Evolutionary conservation across 1,139 yeast species (phyloP), one percentile per base, ranked within the genome.

Genomic region (Zhuliangozyma blackwelliae): DNA sequence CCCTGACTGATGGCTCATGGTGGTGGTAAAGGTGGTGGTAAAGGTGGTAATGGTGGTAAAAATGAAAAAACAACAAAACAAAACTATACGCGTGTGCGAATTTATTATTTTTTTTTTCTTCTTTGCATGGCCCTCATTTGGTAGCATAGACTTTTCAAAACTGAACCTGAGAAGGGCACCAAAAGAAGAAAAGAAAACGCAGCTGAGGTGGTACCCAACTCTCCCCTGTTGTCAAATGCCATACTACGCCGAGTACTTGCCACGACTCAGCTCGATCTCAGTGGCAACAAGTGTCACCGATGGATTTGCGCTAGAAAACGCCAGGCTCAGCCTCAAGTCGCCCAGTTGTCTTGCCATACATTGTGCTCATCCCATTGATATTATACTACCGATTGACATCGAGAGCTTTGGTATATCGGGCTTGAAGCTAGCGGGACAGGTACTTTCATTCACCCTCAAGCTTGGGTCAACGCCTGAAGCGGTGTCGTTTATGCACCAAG

Each of bases 201-300:
- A 16, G 16, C 16, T 3, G 16, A 4, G 16, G 16, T 16, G 4
- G 16, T 16, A 16, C 3, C 16, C 16, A 16, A 3, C 16, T 3
- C 16, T 16, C 16, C n/a, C n/a, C n/a, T n/a, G n/a, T n/a, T n/a
- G n/a, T 16, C 16, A 16, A 28, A 22, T 28, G 9, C 65, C 65
- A 72, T 65, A 61, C 40, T 49, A 52, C 31, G 48, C 63, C n/a
- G 75, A 69, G 42, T 57, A 57, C 38, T 54, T 69, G n/a, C 71
- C 74, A 9, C 54, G 74, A 37, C 46, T 69, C 19, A 54, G 55
- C 29, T 47, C 60, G 25, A 46, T 68, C n/a, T 51, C 70, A 3
- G 52, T 61, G 12, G 50, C 55, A 2, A 25, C 59, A 3, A 65
- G 61, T 29, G 55, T 6, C 7, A 25, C 37, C 16, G 12, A 31